Conservation (phyloP, 495 filamentous ascomycete genomes). For the Jackrogersella minutella region DNA sequence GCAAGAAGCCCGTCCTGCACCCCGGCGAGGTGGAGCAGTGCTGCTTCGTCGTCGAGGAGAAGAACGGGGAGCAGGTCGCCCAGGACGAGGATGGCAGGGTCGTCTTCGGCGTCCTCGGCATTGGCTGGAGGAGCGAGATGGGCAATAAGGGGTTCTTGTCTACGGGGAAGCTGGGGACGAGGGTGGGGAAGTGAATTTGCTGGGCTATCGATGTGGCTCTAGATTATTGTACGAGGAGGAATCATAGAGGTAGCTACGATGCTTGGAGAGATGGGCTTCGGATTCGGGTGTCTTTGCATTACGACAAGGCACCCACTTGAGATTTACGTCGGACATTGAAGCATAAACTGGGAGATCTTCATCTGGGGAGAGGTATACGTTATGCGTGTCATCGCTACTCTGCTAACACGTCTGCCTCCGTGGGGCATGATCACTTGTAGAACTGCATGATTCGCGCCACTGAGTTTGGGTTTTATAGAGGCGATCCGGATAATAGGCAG, state of each 20-base stretch:
- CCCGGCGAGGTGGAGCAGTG: constrained; percentile 91
- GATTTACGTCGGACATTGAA: constrained; percentile 1
- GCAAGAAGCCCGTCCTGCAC: constrained; percentile 71
- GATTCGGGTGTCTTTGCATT: not conserved
- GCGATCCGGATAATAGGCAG: not conserved
- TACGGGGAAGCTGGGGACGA: constrained; percentile 80
- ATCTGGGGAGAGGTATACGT: not conserved
- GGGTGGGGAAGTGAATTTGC: constrained; percentile 41
- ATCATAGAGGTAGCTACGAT: not conserved
- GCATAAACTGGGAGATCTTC: not conserved
- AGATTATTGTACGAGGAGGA: not conserved
- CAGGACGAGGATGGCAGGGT: constrained; percentile 66
- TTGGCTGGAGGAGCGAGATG: constrained; percentile 90
- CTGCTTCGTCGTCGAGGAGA: constrained; percentile 83
- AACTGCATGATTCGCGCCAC: not conserved
- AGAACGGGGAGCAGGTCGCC: constrained; percentile 57
- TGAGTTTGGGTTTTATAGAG: not conserved
- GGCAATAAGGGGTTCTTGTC: constrained; percentile 87
- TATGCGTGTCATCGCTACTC: not conserved
- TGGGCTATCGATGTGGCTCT: too few relatives aligned
- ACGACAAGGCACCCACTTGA: not conserved
- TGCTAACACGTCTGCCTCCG: not conserved
- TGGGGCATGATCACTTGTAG: not conserved
- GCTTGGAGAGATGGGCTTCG: not conserved
- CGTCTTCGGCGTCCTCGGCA: constrained; percentile 79